Evolutionary conservation across 1,284 basidiomycete genomes (phyloP).

Genomic region (Trichosporon ovoides): DNA sequence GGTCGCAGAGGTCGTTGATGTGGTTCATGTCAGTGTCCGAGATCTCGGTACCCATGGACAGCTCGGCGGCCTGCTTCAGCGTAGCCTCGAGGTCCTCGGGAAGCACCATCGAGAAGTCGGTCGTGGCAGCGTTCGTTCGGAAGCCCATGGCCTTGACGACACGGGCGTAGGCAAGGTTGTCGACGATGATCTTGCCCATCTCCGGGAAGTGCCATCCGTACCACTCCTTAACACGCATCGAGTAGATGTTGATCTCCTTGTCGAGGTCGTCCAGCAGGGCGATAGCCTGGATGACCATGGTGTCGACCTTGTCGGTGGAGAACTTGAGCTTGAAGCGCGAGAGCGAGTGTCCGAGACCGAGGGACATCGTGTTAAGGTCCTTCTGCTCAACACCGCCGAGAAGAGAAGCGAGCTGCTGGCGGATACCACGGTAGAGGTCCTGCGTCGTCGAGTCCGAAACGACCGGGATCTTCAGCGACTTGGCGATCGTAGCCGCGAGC

Average conservation of each 20-base stretch:
- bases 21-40: slow-evolving; percentile 91
- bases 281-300: slow-evolving; percentile 98
- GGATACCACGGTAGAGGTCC: slow-evolving; percentile 94
- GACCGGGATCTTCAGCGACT: slow-evolving; percentile 91
- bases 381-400: slow-evolving; percentile 89
- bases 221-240: slow-evolving; percentile 99
- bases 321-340: slow-evolving; percentile 99
- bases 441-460: slow-evolving; percentile 59
- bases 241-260: slow-evolving; percentile 99
- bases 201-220: slow-evolving; percentile 99
- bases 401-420: slow-evolving; percentile 77
- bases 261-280: slow-evolving; percentile 97
- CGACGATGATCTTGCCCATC: slow-evolving; percentile 95
- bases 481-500: slow-evolving; percentile 80
- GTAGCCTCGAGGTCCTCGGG: slow-evolving; percentile 92
- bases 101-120: slow-evolving; percentile 80
- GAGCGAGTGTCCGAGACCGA: slow-evolving; percentile 93
- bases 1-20: slow-evolving; percentile 92
- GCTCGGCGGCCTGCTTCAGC: slow-evolving; percentile 85
- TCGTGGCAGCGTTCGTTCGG: slow-evolving; percentile 83
- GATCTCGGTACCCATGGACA: slow-evolving; percentile 99
- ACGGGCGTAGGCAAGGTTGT: slow-evolving; percentile 95
- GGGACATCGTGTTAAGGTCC: slow-evolving; percentile 93
- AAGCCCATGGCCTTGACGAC: slow-evolving; percentile 85
- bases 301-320: slow-evolving; percentile 98